These are phyloP conservation scores for Cunninghamia lanceolata DNA, from an alignment of 75 land plant species.

Conservation along the genomic window DNA sequence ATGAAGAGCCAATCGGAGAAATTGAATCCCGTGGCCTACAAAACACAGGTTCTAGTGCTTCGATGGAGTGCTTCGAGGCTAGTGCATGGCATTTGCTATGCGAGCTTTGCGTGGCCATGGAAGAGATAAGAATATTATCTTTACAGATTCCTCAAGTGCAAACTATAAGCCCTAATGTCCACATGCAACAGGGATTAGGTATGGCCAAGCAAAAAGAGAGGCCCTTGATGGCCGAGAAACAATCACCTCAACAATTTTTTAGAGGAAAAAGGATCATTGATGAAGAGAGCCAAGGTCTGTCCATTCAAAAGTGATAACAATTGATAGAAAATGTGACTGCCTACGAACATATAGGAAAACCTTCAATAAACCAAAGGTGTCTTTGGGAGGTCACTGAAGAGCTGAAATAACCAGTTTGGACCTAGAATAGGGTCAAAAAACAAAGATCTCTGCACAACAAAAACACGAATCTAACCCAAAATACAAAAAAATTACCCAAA, in stretches of 20 bases:
- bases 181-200: background rate
- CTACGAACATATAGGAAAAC: too few relatives aligned
- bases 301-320: slow-evolving; percentile 46
- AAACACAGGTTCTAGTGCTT: background rate
- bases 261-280: slow-evolving; percentile 18
- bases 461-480: too few relatives aligned
- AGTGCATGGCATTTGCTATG: slow-evolving; percentile 57
- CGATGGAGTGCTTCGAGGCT: slow-evolving; percentile 56
- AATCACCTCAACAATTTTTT: background rate
- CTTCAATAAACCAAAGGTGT: too few relatives aligned
- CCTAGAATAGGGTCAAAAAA: too few relatives aligned
- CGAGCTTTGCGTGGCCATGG: slow-evolving; percentile 90
- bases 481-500: too few relatives aligned
- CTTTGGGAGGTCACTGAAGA: too few relatives aligned
- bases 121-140: slow-evolving; percentile 68
- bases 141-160: slow-evolving; percentile 15
- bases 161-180: slow-evolving; percentile 7
- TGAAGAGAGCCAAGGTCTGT: slow-evolving; percentile 37
- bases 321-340: too few relatives aligned
- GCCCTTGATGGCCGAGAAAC: background rate
- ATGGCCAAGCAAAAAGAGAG: background rate
- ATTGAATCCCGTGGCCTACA: too few relatives aligned
- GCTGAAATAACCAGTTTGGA: too few relatives aligned
- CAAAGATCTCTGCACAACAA: too few relatives aligned
- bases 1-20: too few relatives aligned